phyloP scores from a whole-genome alignment of 192 early-diverging fungal genomes.

The Piromyces finnis region DNA sequence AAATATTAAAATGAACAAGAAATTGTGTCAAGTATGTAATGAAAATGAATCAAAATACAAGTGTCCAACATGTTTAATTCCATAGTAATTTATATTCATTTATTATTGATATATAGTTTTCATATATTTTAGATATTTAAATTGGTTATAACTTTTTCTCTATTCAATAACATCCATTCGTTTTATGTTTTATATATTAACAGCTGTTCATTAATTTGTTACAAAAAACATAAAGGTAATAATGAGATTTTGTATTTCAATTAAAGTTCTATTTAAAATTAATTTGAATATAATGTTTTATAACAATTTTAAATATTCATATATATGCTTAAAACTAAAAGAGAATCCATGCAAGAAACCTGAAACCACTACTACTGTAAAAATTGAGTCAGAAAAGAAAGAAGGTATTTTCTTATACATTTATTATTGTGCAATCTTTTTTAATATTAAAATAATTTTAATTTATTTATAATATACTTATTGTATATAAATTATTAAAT shows the following conservation, averaged over 20 bases:
- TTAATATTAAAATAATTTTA: too few species aligned
- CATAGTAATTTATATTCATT: background rate
- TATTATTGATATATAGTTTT: too few species aligned
- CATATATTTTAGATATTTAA: too few species aligned
- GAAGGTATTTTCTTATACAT: background rate
- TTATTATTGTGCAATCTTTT: background rate
- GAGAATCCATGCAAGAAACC: background rate
- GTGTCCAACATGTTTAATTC: background rate
- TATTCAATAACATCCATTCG: too few species aligned
- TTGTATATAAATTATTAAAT: background rate
- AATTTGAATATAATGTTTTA: too few species aligned
- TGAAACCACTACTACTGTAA: background rate
- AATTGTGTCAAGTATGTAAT: background rate
- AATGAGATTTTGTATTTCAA: too few species aligned
- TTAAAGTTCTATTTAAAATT: too few species aligned
- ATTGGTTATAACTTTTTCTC: too few species aligned
- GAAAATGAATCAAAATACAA: background rate
- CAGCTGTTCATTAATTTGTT: background rate
- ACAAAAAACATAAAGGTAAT: background rate
- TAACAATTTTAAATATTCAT: too few species aligned
- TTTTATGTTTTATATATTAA: background rate
- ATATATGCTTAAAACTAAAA: background rate
- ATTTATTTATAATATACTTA: too few species aligned
- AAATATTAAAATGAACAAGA: background rate
- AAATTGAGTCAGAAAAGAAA: background rate